These are phyloP conservation scores for Vigna angularis DNA, from an alignment of 306 rosid genomes.

Conservation along the genomic window DNA sequence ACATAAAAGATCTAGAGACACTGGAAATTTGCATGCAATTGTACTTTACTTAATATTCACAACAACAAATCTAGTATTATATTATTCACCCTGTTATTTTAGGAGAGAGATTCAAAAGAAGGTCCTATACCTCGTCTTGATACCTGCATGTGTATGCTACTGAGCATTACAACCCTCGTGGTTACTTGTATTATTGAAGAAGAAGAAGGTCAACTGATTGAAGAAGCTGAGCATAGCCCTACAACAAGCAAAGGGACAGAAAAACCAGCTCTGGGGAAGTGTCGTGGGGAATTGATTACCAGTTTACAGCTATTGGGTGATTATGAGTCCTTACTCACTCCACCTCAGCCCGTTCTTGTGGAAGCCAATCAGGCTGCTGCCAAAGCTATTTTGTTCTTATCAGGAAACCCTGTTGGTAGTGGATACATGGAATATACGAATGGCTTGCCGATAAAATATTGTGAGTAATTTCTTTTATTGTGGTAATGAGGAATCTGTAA, in stretches of 20 bases:
- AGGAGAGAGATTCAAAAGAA: conserved; percentile 86
- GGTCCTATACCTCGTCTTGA: conserved; percentile 85
- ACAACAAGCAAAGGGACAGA: conserved; percentile 63
- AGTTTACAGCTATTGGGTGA: conserved; percentile 85
- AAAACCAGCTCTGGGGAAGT: conserved; percentile 58
- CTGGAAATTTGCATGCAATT: conserved; percentile 38
- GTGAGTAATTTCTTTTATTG: conserved; percentile 62
- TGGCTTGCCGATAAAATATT: conserved; percentile 68
- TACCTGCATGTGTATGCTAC: conserved; percentile 82
- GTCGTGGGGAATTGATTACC: conserved; percentile 69
- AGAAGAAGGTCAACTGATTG: conserved; percentile 78
- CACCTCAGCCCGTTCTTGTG: conserved; percentile 67
- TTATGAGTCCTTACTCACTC: conserved; percentile 66
- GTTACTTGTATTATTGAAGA: conserved; percentile 79
- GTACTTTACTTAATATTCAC: conserved; percentile 18
- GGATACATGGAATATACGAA: conserved; percentile 57
- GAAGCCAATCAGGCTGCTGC: conserved; percentile 93
- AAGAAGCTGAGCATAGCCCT: conserved; percentile 63
- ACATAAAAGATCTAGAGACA: background rate
- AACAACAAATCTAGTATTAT: background rate
- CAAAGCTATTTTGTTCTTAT: conserved; percentile 74
- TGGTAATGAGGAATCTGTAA: conserved; percentile 31
- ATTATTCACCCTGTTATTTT: conserved; percentile 34
- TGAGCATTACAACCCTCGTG: conserved; percentile 74
- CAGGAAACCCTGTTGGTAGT: conserved; percentile 66